Evolutionary conservation across 2,329 filamentous ascomycete species (phyloP), one percentile per base, ranked within the genome.

Genomic region (Claviceps fusiformis): DNA sequence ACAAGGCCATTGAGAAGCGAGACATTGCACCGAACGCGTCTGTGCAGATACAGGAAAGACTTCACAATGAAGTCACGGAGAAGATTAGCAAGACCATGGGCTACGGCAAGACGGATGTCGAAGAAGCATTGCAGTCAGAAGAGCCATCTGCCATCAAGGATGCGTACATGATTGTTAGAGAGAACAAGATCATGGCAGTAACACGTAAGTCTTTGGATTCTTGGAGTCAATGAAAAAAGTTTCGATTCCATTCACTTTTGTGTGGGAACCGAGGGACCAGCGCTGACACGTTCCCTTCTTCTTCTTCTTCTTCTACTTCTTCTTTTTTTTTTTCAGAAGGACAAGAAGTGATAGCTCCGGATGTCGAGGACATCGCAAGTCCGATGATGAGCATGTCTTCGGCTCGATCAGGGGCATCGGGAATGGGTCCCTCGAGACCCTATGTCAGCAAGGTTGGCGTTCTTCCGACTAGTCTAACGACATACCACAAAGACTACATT

Each of bases 41-140:
- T 11, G 77, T 81, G 27, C 85, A 86, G 55, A 81, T 95, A 8
- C 89, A 95, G 62, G 88, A 95, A 71, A 89, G 90, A 71, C 80
- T 98, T 33, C 91, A 97, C 67, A 84, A 93, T 57, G 86, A 89
- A 61, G 92, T 97, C 3, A 92, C 95, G 6, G 87, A 91, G 57
- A 97, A 97, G 75, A 86, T 98, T 54, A 93, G 92, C 64, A 93
- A 92, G 73, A 96, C 90, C 0, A 97, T 98, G 91, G 93, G 93
- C 57, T 98, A 98, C 67, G 90, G 87, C 41, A 92, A 89, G 68
- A 86, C 86, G 58, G 93, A 98, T 73, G 92, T 98, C 54, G 87
- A 96, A 67, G 93, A 97, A 70, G 92, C 93, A 27, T 75, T 98
- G 59, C 86, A 87, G 64, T 90, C 89, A 55, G 84, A 93, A 54